Base-by-base conservation (phyloP, 345 rosid species). In the Eucalyptus pauciflora region DNA sequence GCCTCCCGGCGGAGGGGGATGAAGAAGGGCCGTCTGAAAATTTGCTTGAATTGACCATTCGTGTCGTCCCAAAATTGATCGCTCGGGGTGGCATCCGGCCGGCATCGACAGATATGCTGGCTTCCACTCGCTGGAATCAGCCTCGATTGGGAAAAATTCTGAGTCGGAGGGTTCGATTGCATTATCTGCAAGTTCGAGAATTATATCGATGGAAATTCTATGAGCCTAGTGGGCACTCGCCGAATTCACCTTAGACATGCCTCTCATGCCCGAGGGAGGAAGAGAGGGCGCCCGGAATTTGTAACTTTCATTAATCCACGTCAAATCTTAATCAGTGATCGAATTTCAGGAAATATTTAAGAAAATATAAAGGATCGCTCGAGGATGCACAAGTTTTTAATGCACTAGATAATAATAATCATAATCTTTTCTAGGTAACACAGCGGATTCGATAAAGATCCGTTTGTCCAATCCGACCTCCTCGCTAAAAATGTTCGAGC, bases 201-300 rank as follows among this genome's bases (percentile, higher is more conserved):
- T 67, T 67, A 31, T 8, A 31, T 16, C 11, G 79, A 18, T 31
- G 79, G 18, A 31, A 31, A 67, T 31, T 4, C 11, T 8, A 8
- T 31, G 15, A 67, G 79, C 43, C 4, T 94, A 94, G 18, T 90
- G 85, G 69, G 95, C 3, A 17, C 33, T 14, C 88, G 56, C 96
- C 94, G 86, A 96, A 87, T 24, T 69, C 81, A 60, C 92, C 90
- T 4, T 94, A 87, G 8, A 93, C 91, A 24, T 90, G 51, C 79
- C 92, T 93, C 94, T 97, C 96, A 89, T 93, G 94, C 89, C 56
- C 88, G 31, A 97, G 94, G 1, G 93, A 92, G 46, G 45, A 86
- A 58, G 95, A 91, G 20, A 86, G 86, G 50, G 85, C 52, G n/a
- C 90, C 46, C 4, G 5, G 37, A 29, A 13, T 62, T 6, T 62